Evolutionary conservation across 106 monocot genomes (phyloP).

Genomic region (Hemerocallis citrina): DNA sequence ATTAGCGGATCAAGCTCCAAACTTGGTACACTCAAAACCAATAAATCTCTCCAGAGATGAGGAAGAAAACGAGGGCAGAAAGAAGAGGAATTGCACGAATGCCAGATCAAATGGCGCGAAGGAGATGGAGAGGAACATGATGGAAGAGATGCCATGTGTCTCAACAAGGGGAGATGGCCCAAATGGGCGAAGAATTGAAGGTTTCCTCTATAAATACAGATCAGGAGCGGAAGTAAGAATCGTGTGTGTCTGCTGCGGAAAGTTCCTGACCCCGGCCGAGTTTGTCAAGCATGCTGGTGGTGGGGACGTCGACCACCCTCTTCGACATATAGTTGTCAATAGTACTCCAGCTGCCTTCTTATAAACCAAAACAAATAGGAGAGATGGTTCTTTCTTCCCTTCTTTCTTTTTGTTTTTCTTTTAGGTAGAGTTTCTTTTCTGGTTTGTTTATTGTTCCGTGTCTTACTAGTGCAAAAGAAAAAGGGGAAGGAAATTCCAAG

Average conservation of each 20-base stretch:
- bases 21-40: neutral
- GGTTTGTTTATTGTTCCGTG: no score
- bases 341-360: conserved; percentile 1
- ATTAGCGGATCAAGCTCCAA: neutral
- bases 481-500: no score
- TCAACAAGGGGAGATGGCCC: conserved; percentile 27
- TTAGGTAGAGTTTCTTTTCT: no score
- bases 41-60: neutral
- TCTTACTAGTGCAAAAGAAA: no score
- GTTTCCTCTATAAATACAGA: conserved; percentile 35
- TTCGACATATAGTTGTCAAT: conserved; percentile 33
- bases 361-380: neutral
- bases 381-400: neutral
- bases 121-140: conserved; percentile 20
- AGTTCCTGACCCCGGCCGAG: conserved; percentile 39
- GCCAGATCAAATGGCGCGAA: neutral
- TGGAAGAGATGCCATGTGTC: conserved; percentile 46
- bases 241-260: conserved; percentile 38
- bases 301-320: conserved; percentile 27
- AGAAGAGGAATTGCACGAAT: neutral
- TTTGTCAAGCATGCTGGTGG: conserved; percentile 41
- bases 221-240: conserved; percentile 33
- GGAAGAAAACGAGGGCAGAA: neutral
- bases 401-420: no score
- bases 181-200: conserved; percentile 33